A percentile compares a stretch with the other conserved stretches of the same genome.
phyloP scores from a whole-genome alignment of 2,329 filamentous ascomycete genomes.

The Verticillium nonalfalfae region DNA sequence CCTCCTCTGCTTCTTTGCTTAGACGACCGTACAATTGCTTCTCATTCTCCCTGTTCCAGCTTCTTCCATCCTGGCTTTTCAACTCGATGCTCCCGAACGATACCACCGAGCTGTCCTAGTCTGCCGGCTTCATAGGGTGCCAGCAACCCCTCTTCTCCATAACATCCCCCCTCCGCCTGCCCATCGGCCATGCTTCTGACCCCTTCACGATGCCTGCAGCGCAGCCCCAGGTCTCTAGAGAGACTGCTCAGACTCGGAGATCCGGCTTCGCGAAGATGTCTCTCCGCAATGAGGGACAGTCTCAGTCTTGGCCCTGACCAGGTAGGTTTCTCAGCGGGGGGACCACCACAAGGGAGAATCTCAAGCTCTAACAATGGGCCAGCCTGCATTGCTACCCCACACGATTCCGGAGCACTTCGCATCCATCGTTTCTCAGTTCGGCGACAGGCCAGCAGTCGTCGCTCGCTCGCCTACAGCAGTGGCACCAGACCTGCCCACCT shows the following conservation, averaged over 20 bases:
- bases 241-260: background rate
- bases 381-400: constrained; percentile 61
- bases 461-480: constrained; percentile 34
- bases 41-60: background rate
- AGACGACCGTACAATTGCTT: background rate
- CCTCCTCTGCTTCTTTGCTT: background rate
- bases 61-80: background rate
- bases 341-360: too few species aligned
- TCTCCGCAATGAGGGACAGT: background rate
- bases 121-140: background rate
- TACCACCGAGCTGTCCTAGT: too few species aligned
- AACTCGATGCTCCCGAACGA: background rate
- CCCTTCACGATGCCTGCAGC: background rate
- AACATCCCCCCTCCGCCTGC: background rate
- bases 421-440: constrained; percentile 54
- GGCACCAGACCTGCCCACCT: constrained; percentile 24
- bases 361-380: too few species aligned
- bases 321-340: background rate
- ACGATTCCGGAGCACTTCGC: constrained; percentile 71
- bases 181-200: background rate
- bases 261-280: background rate
- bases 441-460: constrained; percentile 57
- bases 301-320: constrained; percentile 4
- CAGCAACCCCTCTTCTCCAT: background rate
- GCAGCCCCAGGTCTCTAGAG: background rate